Base-by-base conservation (phyloP, 2,329 filamentous ascomycete species). In the Chalara sp. region DNA sequence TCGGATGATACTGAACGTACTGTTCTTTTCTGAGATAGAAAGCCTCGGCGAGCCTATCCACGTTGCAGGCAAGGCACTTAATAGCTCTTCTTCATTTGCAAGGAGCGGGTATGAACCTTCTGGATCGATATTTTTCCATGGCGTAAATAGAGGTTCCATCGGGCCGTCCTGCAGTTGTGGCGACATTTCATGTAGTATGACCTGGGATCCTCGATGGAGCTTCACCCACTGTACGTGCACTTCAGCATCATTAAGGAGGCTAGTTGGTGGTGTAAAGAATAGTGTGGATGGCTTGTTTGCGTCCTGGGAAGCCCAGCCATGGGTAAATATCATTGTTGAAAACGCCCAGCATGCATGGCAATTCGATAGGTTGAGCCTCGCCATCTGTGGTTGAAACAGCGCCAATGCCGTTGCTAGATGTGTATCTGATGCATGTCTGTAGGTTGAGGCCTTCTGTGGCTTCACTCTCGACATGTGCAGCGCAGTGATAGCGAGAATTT, bases 301-400 rank as follows among this genome's bases (percentile, higher is more conserved):
- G 21, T 60, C 60, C 46, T 63, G 61, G 1, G 52, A 33, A 11
- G 61, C 54, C 56, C 61, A 68, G 29, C 67, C 63, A 48, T 71
- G 68, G 1, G 68, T 58, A 48, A 65, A 66, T 4, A 68, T 54
- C 1, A 63, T 47, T 0, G 59, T 55, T 4, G 65, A 62, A 48
- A 68, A 68, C 3, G 64, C 56, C 35, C 66, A 68, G 32, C 61
- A 60, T 3, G 64, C 58, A 13, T 66, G 56, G 13, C 58, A 64
- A 43, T 66, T 62, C 52, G 68, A 54, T 62, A 66, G 12, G 60
- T 62, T 52, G 66, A 70, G 61, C 68, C 69, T 32, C 75, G 78
- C 39, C 76, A 84, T 53, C 48, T 61, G 56, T 12, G 61, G 55
- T 49, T 66, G 66, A 52, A 67, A 69, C 6, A 61, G 48, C 10